Conservation (phyloP, 1,284 basidiomycete species). For the Chalciporus sp. region DNA sequence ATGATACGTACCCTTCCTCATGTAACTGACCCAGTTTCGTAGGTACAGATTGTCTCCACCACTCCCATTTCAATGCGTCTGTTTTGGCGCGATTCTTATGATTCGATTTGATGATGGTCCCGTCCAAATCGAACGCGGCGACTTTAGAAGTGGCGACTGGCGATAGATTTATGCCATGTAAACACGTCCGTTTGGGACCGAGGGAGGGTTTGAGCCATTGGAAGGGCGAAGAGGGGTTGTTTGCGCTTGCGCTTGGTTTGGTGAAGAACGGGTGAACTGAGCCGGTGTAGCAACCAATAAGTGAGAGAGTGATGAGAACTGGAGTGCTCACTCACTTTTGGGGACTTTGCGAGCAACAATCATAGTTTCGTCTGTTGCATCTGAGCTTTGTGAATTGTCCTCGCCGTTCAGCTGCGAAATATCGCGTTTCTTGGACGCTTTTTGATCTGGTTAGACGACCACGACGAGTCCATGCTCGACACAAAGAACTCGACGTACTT, state of each 20-base stretch:
- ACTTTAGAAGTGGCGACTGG: conserved; percentile 57
- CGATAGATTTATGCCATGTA: conserved; percentile 60
- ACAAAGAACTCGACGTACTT: conserved; percentile 13
- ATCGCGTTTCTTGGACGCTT: conserved; percentile 21
- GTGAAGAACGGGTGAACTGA: conserved; percentile 45
- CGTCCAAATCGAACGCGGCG: conserved; percentile 87
- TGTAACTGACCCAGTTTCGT: conserved; percentile 61
- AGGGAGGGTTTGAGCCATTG: conserved; percentile 59
- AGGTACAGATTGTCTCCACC: conserved; percentile 77
- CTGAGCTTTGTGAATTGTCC: conserved; percentile 1
- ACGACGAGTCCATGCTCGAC: conserved; percentile 7
- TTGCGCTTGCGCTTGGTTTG: conserved; percentile 16
- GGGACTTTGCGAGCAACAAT: conserved; percentile 20
- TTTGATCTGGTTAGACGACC: conserved; percentile 1
- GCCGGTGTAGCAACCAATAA: background rate
- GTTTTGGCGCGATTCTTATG: conserved; percentile 48
- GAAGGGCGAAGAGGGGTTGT: conserved; percentile 39
- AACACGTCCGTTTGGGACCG: conserved; percentile 58
- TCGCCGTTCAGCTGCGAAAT: conserved; percentile 13
- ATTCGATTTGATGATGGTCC: conserved; percentile 76
- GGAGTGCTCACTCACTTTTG: conserved; percentile 26
- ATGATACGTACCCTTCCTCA: conserved; percentile 54
- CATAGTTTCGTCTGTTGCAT: conserved; percentile 24
- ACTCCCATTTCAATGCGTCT: conserved; percentile 61
- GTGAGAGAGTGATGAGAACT: background rate